Base-by-base conservation (phyloP, 2,329 filamentous ascomycete species). In the Xylariomycetidae sp. region DNA sequence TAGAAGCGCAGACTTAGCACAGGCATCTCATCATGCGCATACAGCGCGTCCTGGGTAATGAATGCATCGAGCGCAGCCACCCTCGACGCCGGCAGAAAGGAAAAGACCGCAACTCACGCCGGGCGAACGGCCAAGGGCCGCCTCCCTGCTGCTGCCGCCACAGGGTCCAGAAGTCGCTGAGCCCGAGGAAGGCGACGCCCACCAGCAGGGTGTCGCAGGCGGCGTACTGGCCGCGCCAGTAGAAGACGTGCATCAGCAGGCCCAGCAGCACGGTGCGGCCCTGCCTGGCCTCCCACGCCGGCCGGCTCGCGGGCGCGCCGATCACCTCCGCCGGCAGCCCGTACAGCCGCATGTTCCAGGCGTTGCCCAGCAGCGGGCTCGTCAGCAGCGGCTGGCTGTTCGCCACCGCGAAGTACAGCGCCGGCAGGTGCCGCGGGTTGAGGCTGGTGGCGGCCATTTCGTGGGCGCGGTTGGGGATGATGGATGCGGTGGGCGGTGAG, bases 271-370 rank as follows among this genome's bases (percentile, higher is more conserved):
- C 31, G 3, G 26, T 34, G 19, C 37, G 37, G 3, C 37, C 50
- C 12, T 47, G 39, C 27, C 48, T 49, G n/a, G 49, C 47, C 31
- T 48, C 42, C 52, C 52, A 56, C 9, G 47, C 44, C 6, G 42
- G 46, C 29, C 53, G 53, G 9, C 46, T 42, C 34, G 52, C 34
- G 15, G 38, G 38, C 4, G 37, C 16, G 3, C 26, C 18, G 16
- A 34, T 31, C 9, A 40, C 34, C 17, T 19, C 23, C 3, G 34
- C 15, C 16, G 38, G 34, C 14, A 37, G 15, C 16, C 34, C 37
- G 16, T 40, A 40, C 5, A 40, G 34, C 17, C 22, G 22, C 22
- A 40, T 40, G 12, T 28, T 20, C 18, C 20, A 26, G 37, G 25
- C 27, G 24, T 12, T 31, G 10, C 38, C 38, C 4, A 19, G 6